Percentiles rank a stretch among this genome's conserved stretches.
Conservation (phyloP, 2,329 filamentous ascomycete species). For the Colletotrichum theobromicola region DNA sequence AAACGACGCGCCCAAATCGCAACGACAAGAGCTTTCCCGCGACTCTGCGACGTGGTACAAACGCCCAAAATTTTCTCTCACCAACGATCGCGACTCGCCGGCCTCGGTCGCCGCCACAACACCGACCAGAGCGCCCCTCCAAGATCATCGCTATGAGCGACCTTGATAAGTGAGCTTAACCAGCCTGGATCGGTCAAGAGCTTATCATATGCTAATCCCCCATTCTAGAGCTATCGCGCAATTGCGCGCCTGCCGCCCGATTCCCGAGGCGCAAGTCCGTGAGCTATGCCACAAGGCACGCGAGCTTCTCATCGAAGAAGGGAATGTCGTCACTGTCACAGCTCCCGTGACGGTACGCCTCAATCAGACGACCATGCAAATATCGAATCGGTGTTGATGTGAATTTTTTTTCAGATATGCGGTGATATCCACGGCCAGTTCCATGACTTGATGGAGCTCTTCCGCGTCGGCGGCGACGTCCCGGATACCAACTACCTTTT, state of each 20-base stretch:
- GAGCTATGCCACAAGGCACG: constrained; percentile 97
- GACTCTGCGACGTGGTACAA: not conserved
- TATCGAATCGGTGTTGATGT: not conserved
- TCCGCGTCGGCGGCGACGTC: constrained; percentile 90
- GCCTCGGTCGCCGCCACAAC: constrained; percentile 6
- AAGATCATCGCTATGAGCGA: constrained; percentile 73
- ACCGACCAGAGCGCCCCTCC: constrained; percentile 4
- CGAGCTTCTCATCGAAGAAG: constrained; percentile 95
- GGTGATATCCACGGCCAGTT: constrained; percentile 98
- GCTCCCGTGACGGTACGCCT: constrained; percentile 84
- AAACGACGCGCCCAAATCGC: not conserved
- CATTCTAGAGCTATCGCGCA: constrained; percentile 84
- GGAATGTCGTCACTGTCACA: constrained; percentile 94
- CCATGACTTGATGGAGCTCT: constrained; percentile 96
- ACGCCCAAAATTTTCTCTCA: not conserved
- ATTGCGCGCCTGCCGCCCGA: constrained; percentile 92
- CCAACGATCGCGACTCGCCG: not conserved
- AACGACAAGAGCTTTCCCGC: not conserved
- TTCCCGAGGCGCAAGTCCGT: constrained; percentile 92
- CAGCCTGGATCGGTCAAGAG: not conserved
- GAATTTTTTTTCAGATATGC: constrained; percentile 72
- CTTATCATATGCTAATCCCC: constrained; percentile 6
- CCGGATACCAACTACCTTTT: constrained; percentile 97
- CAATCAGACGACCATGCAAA: not conserved
- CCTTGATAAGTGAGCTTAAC: constrained; percentile 76